Evolutionary conservation across 1,284 basidiomycete species (phyloP), one percentile per base, ranked within the genome.

Genomic region (Heliocybe sulcata): DNA sequence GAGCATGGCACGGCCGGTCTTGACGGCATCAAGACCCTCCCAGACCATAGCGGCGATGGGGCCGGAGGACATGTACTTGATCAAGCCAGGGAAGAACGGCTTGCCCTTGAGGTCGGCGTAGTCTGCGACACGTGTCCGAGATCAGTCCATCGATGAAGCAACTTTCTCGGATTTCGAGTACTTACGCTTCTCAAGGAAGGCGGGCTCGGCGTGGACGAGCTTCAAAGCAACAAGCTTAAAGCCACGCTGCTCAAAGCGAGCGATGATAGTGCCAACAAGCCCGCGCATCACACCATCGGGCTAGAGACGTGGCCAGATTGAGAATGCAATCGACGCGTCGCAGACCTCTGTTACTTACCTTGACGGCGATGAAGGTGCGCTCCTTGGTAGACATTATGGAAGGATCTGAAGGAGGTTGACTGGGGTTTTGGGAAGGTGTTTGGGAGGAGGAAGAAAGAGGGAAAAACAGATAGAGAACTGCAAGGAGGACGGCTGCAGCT

Each of bases 21-120:
- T 96, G 79, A 97, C 94, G 63, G 92, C 93, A 70, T 97, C 93
- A 66, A 95, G 87, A 65, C 96, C 96, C 77, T 98, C 83, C 84
- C 94, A 98, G 67, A 96, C 96, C 86, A 98, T 97, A 67, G 83
- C 92, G 67, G 97, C 88, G 64, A 99, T 96, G 64, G 96, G 96
- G 60, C 96, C 96, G 60, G 92, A 85, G 56, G 85, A 82, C 95
- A 98, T 92, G 82, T 97, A 97, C 70, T 85, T 87, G 81, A 96
- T 87, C 65, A 98, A 74, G 62, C 88, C 87, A 62, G 90, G 88
- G 86, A 97, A 98, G 86, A 98, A 98, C 55, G 82, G 66, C 82
- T 94, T 96, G 66, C 79, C 83, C 70, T 81, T 85, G 76, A 97
- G 90, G 77, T 98, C 94, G 63, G 81, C 87, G 73, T 98, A 98